A percentile compares a stretch with the other conserved stretches of the same genome.
Evolutionary conservation across 257 asterid genomes (phyloP).

Genomic region (Gentiana dahurica): DNA sequence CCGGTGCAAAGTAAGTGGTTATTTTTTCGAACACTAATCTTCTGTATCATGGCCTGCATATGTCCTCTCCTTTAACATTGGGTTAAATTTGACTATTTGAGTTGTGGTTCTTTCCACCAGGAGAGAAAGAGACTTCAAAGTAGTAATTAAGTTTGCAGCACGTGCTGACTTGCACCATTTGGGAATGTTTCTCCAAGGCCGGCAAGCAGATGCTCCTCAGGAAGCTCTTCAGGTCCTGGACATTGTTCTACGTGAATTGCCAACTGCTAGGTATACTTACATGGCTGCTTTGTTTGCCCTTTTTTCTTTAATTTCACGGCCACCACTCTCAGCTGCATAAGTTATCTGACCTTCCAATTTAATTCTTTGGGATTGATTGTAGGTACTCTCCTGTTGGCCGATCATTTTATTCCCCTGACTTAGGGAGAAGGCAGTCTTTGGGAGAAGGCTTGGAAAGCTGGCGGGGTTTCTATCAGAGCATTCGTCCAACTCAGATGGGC

Average conservation of each 20-base stretch:
- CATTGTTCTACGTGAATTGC: slow-evolving; percentile 88
- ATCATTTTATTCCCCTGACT: slow-evolving; percentile 76
- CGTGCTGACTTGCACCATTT: slow-evolving; percentile 93
- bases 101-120: slow-evolving; percentile 17
- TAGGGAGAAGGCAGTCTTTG: slow-evolving; percentile 74
- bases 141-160: slow-evolving; percentile 78
- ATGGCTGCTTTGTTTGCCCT: background rate
- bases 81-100: background rate
- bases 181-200: slow-evolving; percentile 84
- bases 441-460: slow-evolving; percentile 98
- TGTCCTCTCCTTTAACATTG: background rate
- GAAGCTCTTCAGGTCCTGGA: slow-evolving; percentile 95
- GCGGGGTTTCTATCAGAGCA: slow-evolving; percentile 98
- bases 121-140: slow-evolving; percentile 77
- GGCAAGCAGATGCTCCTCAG: slow-evolving; percentile 93
- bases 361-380: slow-evolving; percentile 5
- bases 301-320: background rate
- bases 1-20: slow-evolving; percentile 32
- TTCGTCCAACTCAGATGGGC: slow-evolving; percentile 98
- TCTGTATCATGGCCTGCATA: background rate
- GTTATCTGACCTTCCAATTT: background rate
- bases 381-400: slow-evolving; percentile 81
- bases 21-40: background rate
- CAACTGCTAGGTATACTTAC: slow-evolving; percentile 44
- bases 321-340: background rate